These are phyloP conservation scores for Remersonia thermophila DNA, from an alignment of 2,329 filamentous ascomycete species.

Conservation along the genomic window DNA sequence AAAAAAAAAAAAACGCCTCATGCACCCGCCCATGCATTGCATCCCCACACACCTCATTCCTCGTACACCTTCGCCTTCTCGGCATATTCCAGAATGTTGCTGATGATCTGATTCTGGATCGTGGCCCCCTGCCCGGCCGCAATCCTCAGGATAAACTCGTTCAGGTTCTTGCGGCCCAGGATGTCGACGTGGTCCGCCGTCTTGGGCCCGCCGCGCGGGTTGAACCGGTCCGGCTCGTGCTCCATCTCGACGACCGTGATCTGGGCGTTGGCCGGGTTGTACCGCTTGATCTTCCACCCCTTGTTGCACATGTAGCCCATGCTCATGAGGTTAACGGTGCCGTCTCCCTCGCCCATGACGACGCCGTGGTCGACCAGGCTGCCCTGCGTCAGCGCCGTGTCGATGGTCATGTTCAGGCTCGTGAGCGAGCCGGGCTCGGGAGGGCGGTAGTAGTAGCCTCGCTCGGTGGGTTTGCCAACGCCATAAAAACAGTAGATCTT, in stretches of 20 bases:
- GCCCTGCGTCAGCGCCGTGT: conserved; percentile 47
- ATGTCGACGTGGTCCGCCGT: conserved; percentile 94
- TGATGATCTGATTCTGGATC: conserved; percentile 66
- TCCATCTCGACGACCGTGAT: conserved; percentile 90
- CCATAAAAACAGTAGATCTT: conserved; percentile 98
- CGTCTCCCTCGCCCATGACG: conserved; percentile 91
- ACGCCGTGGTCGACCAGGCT: conserved; percentile 67
- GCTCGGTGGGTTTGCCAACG: conserved; percentile 84
- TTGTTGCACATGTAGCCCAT: conserved; percentile 94
- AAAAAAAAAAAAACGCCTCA: too few species aligned
- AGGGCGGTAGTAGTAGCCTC: conserved; percentile 76
- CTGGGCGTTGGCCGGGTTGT: conserved; percentile 74
- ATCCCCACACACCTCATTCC: conserved; percentile 34
- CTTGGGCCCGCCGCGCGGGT: conserved; percentile 58
- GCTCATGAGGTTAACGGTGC: conserved; percentile 86
- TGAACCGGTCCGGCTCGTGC: conserved; percentile 88
- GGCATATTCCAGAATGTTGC: conserved; percentile 71
- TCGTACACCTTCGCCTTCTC: conserved; percentile 74
- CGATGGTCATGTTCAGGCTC: conserved; percentile 62
- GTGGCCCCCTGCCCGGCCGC: conserved; percentile 73
- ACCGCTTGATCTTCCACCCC: conserved; percentile 87
- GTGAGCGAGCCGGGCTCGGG: conserved; percentile 53
- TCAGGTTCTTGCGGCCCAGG: conserved; percentile 73
- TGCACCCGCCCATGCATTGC: neutral
- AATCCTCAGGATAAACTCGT: conserved; percentile 78